Base-by-base conservation (phyloP, 306 rosid species). In the Lathyrus aphaca region DNA sequence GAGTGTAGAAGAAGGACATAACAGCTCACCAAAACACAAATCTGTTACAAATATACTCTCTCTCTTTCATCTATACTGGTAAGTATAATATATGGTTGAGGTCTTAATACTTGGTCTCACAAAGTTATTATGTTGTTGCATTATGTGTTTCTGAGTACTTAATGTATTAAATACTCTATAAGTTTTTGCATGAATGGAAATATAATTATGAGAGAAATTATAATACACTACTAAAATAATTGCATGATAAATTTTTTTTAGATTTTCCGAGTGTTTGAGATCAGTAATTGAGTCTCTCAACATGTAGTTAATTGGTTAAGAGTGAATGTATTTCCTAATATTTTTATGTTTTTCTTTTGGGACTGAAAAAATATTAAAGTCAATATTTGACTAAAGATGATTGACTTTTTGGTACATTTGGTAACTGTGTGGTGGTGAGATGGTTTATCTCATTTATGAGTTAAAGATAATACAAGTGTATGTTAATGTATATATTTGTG, bases 11-110 rank as follows among this genome's bases (percentile, higher is more conserved):
- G 48, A 8, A 54, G 57, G 61, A 61, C 73, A 74, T 18, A 77
- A 82, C 89, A 82, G 90, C 78, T 82, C 84, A 85, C 71, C 74
- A 44, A 72, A 73, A 71, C 38, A 29, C 5, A 10, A 63, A 62
- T 50, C 73, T 54, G 65, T 82, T 21, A 65, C 86, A 75, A 79
- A 84, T 67, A 82, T 81, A 85, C 82, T 64, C 55, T 58, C 23
- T 30, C 64, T 30, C 12, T 55, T 69, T 5, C 5, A 64, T 45
- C 66, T 68, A 43, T 1, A 63, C 78, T 57, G 53, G 77, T 75
- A 74, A 48, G 77, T 75, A 74, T 42, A 46, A 87, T 78, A 71
- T 71, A 74, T 55, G 16, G 65, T 40, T 66, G 74, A 66, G 77
- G 60, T 63, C 5, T 29, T 67, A 80, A 79, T 86, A 85, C 73